Base-by-base conservation (phyloP, 2,329 filamentous ascomycete genomes). In the Scedosporium apiospermum region DNA sequence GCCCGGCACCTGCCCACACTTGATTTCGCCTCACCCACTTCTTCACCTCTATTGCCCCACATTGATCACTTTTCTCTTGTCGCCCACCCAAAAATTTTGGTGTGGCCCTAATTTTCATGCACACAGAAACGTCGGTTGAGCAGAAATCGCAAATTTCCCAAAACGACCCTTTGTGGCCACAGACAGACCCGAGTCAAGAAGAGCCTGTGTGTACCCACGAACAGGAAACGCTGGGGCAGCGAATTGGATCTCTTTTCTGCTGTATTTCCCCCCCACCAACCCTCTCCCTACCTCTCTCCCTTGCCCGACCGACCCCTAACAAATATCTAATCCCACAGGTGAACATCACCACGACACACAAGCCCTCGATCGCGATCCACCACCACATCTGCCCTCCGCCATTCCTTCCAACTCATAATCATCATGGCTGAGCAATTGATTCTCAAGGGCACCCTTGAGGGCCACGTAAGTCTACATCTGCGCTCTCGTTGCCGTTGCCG, bases 361-460 rank as follows among this genome's bases (percentile, higher is more conserved):
- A 55, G 51, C 51, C 51, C 23, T 55, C 51, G 51, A 18, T 27
- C 23, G 51, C 51, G 51, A 55, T 55, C 51, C 51, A 55, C 51
- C 51, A 55, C 42, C 38, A 62, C 23, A n/a, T 38, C 14, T 27
- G n/a, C 18, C 53, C 61, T 30, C 61, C n/a, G 61, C 61, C 61
- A 62, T 53, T 38, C 53, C 21, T 27, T 38, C 27, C 53, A 30
- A 34, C 42, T 30, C 51, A 38, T 27, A 60, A 46, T 26, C 53
- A 58, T n/a, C 51, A 95, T 95, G 90, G 88, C 89, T 85, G 90
- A 95, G 86, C 89, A 93, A 86, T 85, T 95, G 80, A 91, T 96
- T 84, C 89, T 95, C 82, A 93, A 93, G 85, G 91, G 91, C 80
- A 95, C 90, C 85, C 90, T 96, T 80, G 91, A 95, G 89, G 93